Conservation (phyloP, 495 filamentous ascomycete genomes). For the Apiosordaria backusii region DNA sequence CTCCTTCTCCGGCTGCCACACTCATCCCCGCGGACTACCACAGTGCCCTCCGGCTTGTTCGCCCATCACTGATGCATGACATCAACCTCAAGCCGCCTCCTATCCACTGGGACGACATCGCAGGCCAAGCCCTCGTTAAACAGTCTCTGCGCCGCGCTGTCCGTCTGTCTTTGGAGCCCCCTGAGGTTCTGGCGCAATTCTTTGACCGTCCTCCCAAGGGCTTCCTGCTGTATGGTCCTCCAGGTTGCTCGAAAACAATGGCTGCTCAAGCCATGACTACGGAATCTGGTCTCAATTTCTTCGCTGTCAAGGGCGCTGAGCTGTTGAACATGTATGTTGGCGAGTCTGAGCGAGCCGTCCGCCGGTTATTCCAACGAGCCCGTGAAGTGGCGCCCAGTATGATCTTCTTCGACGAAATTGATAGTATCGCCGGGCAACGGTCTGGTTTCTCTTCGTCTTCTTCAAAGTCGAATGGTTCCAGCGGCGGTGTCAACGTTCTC, state of each 20-base stretch:
- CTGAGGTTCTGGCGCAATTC: conserved; percentile 55
- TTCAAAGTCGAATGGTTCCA: conserved; percentile 30
- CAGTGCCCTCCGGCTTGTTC: conserved; percentile 44
- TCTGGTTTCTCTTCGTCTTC: conserved; percentile 35
- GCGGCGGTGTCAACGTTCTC: conserved; percentile 70
- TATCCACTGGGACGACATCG: conserved; percentile 85
- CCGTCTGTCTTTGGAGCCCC: conserved; percentile 39
- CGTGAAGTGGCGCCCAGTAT: conserved; percentile 84
- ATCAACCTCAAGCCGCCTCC: conserved; percentile 84
- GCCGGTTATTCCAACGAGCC: conserved; percentile 85
- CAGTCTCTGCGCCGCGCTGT: conserved; percentile 43
- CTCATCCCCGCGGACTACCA: conserved; percentile 42
- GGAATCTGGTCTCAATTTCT: conserved; percentile 87
- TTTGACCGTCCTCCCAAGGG: conserved; percentile 62
- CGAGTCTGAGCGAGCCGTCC: conserved; percentile 84
- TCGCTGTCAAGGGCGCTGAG: conserved; percentile 95
- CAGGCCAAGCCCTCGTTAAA: conserved; percentile 81
- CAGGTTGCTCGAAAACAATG: conserved; percentile 94
- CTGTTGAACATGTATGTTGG: conserved; percentile 97
- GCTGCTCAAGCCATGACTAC: conserved; percentile 90
- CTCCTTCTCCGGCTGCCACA: conserved; percentile 1
- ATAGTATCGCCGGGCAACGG: conserved; percentile 79
- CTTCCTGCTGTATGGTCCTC: conserved; percentile 87
- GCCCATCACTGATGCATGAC: conserved; percentile 86
- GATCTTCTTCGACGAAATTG: conserved; percentile 98